Evolutionary conservation across 805 yeast genomes (phyloP), one percentile per base, ranked within the genome.

Genomic region (Ogataea paraovalis): DNA sequence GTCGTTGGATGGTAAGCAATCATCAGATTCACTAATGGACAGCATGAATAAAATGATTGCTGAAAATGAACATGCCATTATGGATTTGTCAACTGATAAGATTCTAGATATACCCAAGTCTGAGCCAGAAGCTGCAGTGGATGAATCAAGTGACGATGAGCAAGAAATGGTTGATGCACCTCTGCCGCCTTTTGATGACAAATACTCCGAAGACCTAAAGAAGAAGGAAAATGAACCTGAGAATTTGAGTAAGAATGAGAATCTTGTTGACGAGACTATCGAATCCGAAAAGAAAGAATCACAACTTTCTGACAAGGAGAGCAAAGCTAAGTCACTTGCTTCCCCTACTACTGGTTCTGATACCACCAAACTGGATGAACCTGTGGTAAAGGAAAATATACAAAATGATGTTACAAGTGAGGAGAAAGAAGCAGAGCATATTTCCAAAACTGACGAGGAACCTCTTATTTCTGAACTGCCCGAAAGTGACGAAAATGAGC

Each of bases 101-200:
- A 8, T 12, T 18, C 20, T 18, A 16, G 20, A 34, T 5, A 34
- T n/a, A n/a, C 4, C 20, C 21, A 13, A 39, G 13, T 12, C 21
- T 14, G 32, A 23, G 19, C 5, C 16, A 9, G 30, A 5, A 3
- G 19, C 41, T 33, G 47, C 47, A 7, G 43, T 36, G 13, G 48
- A 45, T 10, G 47, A 42, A 12, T 51, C 49, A 10, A 43, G 48
- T 21, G 50, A 49, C n/a, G 52, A 51, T 32, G 52, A 51, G 33
- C 53, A 49, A 39, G 55, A 49, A 25, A 49, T 51, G 53, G 52
- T 53, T n/a, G 52, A 47, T 34, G 53, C 51, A 13, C 50, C 50
- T 3, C 46, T 49, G 4, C 52, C 55, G 25, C 53, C 56, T 16
- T 43, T 43, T 20, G 56, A 53, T 25, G 52, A 53, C 20, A 48